Base-by-base conservation (phyloP, 306 rosid genomes). In the Elaeagnus macrophylla region DNA sequence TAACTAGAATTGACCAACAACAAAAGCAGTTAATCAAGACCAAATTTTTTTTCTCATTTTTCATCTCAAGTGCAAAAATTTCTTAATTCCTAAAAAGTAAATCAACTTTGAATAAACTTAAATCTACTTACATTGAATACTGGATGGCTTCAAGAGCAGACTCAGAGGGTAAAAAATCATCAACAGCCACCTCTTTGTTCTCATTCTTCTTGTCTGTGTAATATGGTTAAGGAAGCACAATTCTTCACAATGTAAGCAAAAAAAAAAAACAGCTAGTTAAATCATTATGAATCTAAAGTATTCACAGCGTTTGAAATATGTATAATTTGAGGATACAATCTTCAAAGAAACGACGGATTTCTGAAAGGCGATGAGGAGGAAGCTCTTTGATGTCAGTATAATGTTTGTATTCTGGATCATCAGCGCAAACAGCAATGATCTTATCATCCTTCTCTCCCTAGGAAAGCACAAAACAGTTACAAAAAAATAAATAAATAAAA, bases 401-500 rank as follows among this genome's bases (percentile, higher is more conserved):
- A 75, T 93, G 99, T 65, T 75, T 93, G 42, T 76, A 93, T 66
- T 87, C 99, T 0, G 99, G 99, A 87, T 93, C 99, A 67, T 93
- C 99, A 19, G 85, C 99, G 40, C 99, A 93, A 12, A 93, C 95
- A 53, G 99, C 99, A 52, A 93, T 93, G 64, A 93, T 87, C 77
- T 93, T 93, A 48, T 93, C 99, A 77, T 93, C 99, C 55, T 85
- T 84, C 82, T 93, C 99, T 1, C 99, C 99, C 96, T 91, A 63
- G 12, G 52, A 55, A 12, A 60, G 14, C 39, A 66, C 19, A 51
- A 16, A 10, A 9, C 3, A 25, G 32, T 25, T 25, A 25, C 4
- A 36, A 16, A 1, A 37, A 43, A 6, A 6, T 46, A 65, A 56
- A 61, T 46, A 37, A 38, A 16, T 59, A 17, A 53, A 20, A 51